These are phyloP conservation scores for Nakaseomyces kungkrabaensis DNA, from an alignment of 1,139 yeast genomes.

Conservation along the genomic window DNA sequence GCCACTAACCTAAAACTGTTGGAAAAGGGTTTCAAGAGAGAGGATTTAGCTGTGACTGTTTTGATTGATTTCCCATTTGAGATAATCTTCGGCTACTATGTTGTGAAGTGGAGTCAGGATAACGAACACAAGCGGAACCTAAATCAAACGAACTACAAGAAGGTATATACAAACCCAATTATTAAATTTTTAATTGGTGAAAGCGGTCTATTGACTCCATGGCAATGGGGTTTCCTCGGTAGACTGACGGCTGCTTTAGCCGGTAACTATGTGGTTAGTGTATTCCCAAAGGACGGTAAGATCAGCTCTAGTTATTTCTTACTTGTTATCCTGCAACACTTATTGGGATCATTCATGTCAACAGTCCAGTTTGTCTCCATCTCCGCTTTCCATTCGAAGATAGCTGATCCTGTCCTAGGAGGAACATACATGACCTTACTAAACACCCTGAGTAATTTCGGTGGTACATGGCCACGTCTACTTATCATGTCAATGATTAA, in stretches of 20 bases:
- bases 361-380: conserved; percentile 92
- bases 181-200: conserved; percentile 27
- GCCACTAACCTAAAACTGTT: conserved; percentile 85
- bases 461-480: conserved; percentile 96
- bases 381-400: conserved; percentile 88
- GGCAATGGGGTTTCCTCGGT: conserved; percentile 88
- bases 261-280: conserved; percentile 64
- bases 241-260: conserved; percentile 63
- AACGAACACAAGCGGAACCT: conserved; percentile 4
- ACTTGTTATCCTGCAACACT: conserved; percentile 68
- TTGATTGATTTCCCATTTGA: conserved; percentile 94
- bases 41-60: conserved; percentile 87
- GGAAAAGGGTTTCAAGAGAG: conserved; percentile 91
- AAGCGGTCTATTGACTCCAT: conserved; percentile 55
- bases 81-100: conserved; percentile 86
- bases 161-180: background rate
- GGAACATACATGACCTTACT: conserved; percentile 97
- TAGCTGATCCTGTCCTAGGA: conserved; percentile 92
- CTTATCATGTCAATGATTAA: conserved; percentile 73
- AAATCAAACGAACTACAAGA: conserved; percentile 2
- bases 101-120: conserved; percentile 76
- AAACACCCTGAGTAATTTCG: conserved; percentile 84
- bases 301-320: conserved; percentile 41
- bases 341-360: conserved; percentile 82
- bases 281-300: conserved; percentile 53